A percentile compares a stretch with the other conserved stretches of the same genome.
Conservation (phyloP, 2,329 filamentous ascomycete species). For the Penicillium italicum region DNA sequence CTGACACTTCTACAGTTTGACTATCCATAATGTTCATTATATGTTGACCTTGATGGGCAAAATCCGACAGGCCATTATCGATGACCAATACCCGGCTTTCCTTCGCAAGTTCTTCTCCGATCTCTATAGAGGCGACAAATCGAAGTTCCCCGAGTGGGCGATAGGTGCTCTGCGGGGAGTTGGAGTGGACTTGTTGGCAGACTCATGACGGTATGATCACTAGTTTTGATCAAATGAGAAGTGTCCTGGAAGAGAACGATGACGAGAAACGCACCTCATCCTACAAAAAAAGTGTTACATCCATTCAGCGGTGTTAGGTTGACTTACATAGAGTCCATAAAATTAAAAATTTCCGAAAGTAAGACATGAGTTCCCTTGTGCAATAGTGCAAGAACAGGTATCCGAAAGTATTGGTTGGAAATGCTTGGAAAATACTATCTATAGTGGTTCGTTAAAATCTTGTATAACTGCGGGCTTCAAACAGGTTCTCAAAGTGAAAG, state of each 20-base stretch:
- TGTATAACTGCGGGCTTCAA: no score
- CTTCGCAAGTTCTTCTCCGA: slow-evolving; percentile 72
- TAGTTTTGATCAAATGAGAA: background rate
- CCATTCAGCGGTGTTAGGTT: background rate
- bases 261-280: background rate
- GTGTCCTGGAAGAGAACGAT: background rate
- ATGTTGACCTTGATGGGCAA: slow-evolving; percentile 78
- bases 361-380: background rate
- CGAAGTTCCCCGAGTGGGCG: slow-evolving; percentile 76
- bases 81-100: slow-evolving; percentile 75
- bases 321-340: background rate
- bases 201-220: slow-evolving; percentile 12
- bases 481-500: background rate
- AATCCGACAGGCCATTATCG: slow-evolving; percentile 72
- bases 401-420: background rate
- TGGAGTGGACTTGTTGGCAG: slow-evolving; percentile 66
- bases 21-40: slow-evolving; percentile 95
- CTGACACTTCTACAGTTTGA: slow-evolving; percentile 57
- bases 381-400: no score
- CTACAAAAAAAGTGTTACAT: background rate
- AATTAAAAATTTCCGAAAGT: background rate
- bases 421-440: background rate
- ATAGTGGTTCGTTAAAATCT: no score
- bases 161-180: slow-evolving; percentile 73
- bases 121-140: slow-evolving; percentile 61